phyloP scores from a whole-genome alignment of 2,329 filamentous ascomycete species.

The Colletotrichum liriopes region DNA sequence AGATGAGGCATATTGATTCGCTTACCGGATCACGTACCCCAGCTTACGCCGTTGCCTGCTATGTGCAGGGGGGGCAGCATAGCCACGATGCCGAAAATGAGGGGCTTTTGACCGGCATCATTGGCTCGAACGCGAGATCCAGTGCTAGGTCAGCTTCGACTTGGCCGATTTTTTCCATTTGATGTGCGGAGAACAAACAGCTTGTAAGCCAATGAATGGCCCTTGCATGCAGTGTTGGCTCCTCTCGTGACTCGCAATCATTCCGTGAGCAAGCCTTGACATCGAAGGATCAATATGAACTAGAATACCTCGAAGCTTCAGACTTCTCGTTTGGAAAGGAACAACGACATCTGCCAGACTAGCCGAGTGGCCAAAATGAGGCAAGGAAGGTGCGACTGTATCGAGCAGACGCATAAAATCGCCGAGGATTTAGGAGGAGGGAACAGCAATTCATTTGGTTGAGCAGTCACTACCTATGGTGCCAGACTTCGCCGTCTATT shows the following conservation, averaged over 20 bases:
- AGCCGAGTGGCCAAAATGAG: too few species aligned
- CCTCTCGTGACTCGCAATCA: neutral
- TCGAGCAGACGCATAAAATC: neutral
- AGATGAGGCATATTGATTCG: constrained; percentile 1
- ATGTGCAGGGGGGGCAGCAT: neutral
- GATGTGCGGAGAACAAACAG: neutral
- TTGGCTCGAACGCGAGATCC: neutral
- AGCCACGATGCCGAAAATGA: constrained; percentile 11
- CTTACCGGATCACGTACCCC: neutral
- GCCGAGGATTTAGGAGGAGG: neutral
- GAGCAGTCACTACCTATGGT: neutral
- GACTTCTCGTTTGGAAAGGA: neutral
- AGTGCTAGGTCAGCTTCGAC: neutral
- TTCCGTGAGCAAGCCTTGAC: neutral
- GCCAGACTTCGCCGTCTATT: neutral
- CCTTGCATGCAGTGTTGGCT: neutral
- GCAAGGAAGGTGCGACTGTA: too few species aligned
- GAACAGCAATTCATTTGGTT: neutral
- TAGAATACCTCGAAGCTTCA: neutral
- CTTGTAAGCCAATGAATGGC: neutral
- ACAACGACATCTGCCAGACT: too few species aligned
- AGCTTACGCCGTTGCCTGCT: constrained; percentile 9
- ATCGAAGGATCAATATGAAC: neutral
- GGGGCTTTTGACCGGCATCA: constrained; percentile 2
- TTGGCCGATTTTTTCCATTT: neutral